Base-by-base conservation (phyloP, 2,329 filamentous ascomycete genomes). In the Bertia moriformis region DNA sequence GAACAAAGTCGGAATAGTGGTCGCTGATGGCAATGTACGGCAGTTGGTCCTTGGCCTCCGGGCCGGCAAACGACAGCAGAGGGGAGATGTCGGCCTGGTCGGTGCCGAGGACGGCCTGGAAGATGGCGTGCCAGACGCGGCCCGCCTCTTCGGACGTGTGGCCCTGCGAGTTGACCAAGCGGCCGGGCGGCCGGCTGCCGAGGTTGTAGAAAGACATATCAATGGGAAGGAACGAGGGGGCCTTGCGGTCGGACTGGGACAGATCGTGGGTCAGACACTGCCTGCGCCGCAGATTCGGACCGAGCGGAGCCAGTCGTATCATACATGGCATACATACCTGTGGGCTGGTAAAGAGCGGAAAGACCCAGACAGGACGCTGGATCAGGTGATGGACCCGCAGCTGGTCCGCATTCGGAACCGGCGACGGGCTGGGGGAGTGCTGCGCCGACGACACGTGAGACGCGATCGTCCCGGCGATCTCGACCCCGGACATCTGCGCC, bases 401-500 rank as follows among this genome's bases (percentile, higher is more conserved):
- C 10, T 66, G 62, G 0, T 65, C 63, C 1, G 66, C 49, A 35
- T 66, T 55, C 0, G 54, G 40, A 3, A 73, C 55, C 0, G 48
- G 40, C 19, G 54, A 62, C 1, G 56, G 43, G 0, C 56, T 58
- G 0, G 76, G 70, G 0, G 71, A 68, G 51, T 80, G 62, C 12
- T 58, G 55, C 2, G 69, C 68, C 4, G 75, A 75, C 0, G 83
- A 88, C 1, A 89, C 55, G 44, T 87, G 75, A 3, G 74, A 66
- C 10, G 82, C 83, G 38, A 88, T 71, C 2, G 78, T 76, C 7
- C 74, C 78, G 0, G 83, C 79, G 38, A 80, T 79, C 59, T 93
- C 85, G 4, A 83, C 72, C 1, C 83, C 84, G 2, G 83, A 89
- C 69, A 91, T 87, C 48, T 87, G 83, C 0, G 83, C 84, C 1